Percentiles rank a stretch among this genome's conserved stretches.
These are phyloP conservation scores for Lavandula angustifolia DNA, from an alignment of 257 asterid genomes.

Conservation along the genomic window DNA sequence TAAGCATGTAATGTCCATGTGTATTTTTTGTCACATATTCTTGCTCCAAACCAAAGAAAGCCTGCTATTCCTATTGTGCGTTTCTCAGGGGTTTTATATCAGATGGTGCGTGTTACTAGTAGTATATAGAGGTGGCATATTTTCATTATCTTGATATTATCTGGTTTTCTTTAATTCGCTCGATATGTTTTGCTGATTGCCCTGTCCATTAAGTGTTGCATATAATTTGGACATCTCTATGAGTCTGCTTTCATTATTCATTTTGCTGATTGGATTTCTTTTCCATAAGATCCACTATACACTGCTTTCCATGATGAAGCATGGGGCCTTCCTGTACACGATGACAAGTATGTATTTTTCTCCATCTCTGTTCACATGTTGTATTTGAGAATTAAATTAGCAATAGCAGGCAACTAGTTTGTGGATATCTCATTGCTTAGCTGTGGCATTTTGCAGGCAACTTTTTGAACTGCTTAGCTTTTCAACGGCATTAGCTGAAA, in stretches of 20 bases:
- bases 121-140: background rate
- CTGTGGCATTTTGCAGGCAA: conserved; percentile 56
- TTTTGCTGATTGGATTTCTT: conserved; percentile 40
- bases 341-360: conserved; percentile 60
- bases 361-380: conserved; percentile 26
- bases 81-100: too few relatives aligned
- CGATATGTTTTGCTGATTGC: conserved; percentile 15
- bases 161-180: conserved; percentile 15
- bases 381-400: conserved; percentile 15
- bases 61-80: background rate
- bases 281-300: conserved; percentile 56
- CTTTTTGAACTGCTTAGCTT: conserved; percentile 86
- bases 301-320: conserved; percentile 92
- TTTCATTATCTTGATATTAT: conserved; percentile 20
- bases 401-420: conserved; percentile 23
- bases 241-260: conserved; percentile 24
- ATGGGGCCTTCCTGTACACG: conserved; percentile 93
- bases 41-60: too few relatives aligned
- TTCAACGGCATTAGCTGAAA: conserved; percentile 92
- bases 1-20: too few relatives aligned
- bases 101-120: background rate
- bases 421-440: conserved; percentile 30
- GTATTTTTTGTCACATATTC: too few relatives aligned
- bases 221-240: conserved; percentile 13
- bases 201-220: background rate